These are phyloP conservation scores for Cladorrhinum sp. DNA, from an alignment of 2,329 filamentous ascomycete genomes.

Conservation along the genomic window DNA sequence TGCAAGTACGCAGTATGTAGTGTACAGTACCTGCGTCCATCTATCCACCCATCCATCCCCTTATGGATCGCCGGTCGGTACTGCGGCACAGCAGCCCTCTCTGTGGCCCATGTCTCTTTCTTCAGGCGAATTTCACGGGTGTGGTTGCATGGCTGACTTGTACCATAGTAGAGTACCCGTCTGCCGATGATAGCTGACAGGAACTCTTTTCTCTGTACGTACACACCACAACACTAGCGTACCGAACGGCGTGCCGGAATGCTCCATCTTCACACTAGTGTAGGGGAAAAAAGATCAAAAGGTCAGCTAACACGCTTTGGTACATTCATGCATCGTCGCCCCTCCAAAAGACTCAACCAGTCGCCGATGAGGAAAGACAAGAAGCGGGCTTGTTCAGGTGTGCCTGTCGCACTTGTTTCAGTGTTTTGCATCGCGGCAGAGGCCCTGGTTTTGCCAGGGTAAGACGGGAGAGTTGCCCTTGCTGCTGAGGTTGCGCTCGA, in stretches of 20 bases:
- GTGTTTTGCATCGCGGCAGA: constrained; percentile 8
- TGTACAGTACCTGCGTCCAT: too few relatives aligned
- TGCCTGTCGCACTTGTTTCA: constrained; percentile 14
- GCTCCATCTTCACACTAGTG: neutral
- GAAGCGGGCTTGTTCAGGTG: constrained; percentile 7
- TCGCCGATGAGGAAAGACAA: neutral
- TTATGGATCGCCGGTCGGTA: neutral
- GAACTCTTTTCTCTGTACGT: too few relatives aligned
- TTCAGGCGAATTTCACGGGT: neutral
- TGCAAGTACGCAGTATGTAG: too few relatives aligned
- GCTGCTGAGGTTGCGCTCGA: neutral
- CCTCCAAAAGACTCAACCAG: neutral
- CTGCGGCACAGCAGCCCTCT: neutral
- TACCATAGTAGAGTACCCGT: too few relatives aligned
- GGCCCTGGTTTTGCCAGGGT: constrained; percentile 3
- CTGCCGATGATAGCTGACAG: too few relatives aligned
- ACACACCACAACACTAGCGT: neutral
- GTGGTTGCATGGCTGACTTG: neutral
- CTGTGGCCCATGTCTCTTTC: neutral
- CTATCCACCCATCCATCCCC: neutral
- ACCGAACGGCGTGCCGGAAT: neutral
- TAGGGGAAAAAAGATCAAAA: neutral
- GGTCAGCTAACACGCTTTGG: neutral
- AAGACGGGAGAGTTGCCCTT: neutral
- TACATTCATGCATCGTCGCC: neutral